Evolutionary conservation across 2,329 filamentous ascomycete genomes (phyloP).

Genomic region (Plenodomus tracheiphilus): DNA sequence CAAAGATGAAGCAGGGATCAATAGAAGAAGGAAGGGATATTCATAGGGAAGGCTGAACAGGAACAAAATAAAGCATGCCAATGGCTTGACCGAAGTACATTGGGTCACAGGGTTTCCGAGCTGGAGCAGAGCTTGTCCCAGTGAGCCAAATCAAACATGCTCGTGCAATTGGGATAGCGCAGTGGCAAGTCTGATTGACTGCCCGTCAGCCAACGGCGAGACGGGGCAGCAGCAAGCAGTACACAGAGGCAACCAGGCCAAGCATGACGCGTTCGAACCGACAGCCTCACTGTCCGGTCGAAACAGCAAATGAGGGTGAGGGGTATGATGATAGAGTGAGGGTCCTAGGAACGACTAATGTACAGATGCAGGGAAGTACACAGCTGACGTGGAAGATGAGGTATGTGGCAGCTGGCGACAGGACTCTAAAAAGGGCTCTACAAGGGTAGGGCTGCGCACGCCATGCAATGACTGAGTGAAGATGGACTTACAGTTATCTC

Average conservation of each 20-base stretch:
- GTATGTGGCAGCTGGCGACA: slow-evolving; percentile 39
- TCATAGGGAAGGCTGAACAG: background rate
- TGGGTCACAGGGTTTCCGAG: too few relatives aligned
- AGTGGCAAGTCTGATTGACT: background rate
- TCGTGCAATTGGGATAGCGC: background rate
- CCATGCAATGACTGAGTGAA: slow-evolving; percentile 19
- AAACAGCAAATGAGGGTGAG: slow-evolving; percentile 16
- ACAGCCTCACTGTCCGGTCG: slow-evolving; percentile 21
- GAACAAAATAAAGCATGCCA: background rate
- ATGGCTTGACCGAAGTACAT: background rate
- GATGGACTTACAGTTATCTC: slow-evolving; percentile 73
- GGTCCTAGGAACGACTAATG: slow-evolving; percentile 8
- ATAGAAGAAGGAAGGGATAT: slow-evolving; percentile 16
- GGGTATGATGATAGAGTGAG: slow-evolving; percentile 3
- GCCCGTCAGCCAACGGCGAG: background rate
- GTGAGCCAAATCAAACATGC: background rate
- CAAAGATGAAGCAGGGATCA: slow-evolving; percentile 12
- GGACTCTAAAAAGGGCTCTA: slow-evolving; percentile 14
- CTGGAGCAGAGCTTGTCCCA: background rate
- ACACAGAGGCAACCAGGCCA: slow-evolving; percentile 25
- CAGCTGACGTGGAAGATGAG: slow-evolving; percentile 15
- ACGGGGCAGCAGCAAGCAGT: slow-evolving; percentile 7
- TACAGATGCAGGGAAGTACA: slow-evolving; percentile 11
- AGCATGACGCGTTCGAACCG: slow-evolving; percentile 10
- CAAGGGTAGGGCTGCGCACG: slow-evolving; percentile 19